Base-by-base conservation (phyloP, 176 grass and related monocot species). In the Neostapfia colusana region DNA sequence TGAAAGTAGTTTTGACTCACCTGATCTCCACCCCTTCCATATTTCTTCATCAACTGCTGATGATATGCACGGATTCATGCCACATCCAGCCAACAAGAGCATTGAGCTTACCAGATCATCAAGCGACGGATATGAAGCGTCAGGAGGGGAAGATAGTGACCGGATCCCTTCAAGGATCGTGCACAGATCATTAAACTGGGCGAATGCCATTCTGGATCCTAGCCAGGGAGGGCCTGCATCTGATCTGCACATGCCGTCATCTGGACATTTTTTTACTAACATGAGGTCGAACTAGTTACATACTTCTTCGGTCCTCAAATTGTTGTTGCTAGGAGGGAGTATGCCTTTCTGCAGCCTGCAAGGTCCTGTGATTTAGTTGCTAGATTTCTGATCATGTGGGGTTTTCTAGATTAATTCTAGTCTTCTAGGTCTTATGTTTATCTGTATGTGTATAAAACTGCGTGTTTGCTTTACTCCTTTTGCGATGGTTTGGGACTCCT, bases 141-240 rank as follows among this genome's bases (percentile, higher is more conserved):
- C 96, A 4, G 96, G 96, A 59, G 96, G 95, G 5, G 96, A 99
- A 72, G 96, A 99, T 72, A 94, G 91, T 5, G 92, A 99, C 50
- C 83, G 92, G 20, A 95, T 99, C 49, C 96, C 96, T 0, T 99
- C 96, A 0, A 91, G 96, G 54, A 99, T 95, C 25, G 91, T 99
- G 40, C 95, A 99, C 70, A 85, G 95, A 53, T 95, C 95, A 0
- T 75, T 92, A 9, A 95, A 95, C 43, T 99, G 95, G 95, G 60
- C 89, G 1, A 88, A 57, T 46, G 69, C 77, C 46, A 69, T 90
- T 17, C 56, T 97, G 1, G 46, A 67, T 63, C 88, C 83, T 1
- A 36, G 70, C 31, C 78, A 81, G 23, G 70, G 40, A 46, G 85
- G 62, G 21, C 25, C 51, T n/a, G 13, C 21, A 34, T 21, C 57